Evolutionary conservation across 495 filamentous ascomycete species (phyloP), one percentile per base, ranked within the genome.

Genomic region (Cercophora scortea): DNA sequence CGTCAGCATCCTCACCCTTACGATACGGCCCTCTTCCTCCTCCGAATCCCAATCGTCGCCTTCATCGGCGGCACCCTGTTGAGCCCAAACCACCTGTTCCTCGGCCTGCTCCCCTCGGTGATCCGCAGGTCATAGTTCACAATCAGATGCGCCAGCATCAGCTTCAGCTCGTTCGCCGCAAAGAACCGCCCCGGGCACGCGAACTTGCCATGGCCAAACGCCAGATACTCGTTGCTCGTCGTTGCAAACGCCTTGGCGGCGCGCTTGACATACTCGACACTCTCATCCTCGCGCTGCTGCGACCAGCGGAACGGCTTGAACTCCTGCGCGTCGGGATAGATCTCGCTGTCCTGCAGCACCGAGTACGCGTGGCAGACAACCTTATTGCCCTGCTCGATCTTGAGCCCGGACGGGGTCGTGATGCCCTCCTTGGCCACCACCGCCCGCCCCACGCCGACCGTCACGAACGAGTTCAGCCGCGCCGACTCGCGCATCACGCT

Each of bases 141-240:
- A 19, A 77, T 50, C 19, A 83, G 47, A 53, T 78, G 71, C 34
- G 71, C 77, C 38, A 84, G 39, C 19, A 83, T 71, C 16, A 75
- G 62, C 58, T 83, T 83, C 52, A 81, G 67, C 49, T 75, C 71
- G 17, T 64, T 69, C 2, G 65, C 63, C 0, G 74, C 79, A 48
- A 82, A 79, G 58, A 79, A 79, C 4, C 81, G 68, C 0, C 81
- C 81, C 0, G 80, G 80, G 57, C 80, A 81, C 0, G 81, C 77
- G 32, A 35, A 13, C 32, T 32, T 32, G 18, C 43, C 43, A 18
- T 45, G 43, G 8, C 43, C 43, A 45, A 45, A 45, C 2, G 25
- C 17, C 17, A 45, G 43, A 11, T 45, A 45, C 25, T 45, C 43
- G 18, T n/a, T 13, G 43, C 43, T 45, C 4, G 43, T 45, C 9